Base-by-base conservation (phyloP, 768 basidiomycete genomes). In the Mycena epipterygia region DNA sequence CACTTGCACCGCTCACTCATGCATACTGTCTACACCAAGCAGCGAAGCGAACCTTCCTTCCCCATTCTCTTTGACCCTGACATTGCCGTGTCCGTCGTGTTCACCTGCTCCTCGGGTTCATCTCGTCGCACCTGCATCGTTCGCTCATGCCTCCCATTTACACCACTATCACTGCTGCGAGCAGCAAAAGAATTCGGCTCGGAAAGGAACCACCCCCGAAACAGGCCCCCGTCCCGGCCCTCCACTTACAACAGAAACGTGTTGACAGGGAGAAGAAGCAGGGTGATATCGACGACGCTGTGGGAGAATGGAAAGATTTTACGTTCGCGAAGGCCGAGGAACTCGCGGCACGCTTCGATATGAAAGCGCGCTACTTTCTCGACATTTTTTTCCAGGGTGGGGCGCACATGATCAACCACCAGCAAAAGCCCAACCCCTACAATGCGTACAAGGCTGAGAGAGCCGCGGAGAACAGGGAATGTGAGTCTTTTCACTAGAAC, bases 301-400 rank as follows among this genome's bases (percentile, higher is more conserved):
- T 41, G 39, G 16, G 39, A 9, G 39, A 41, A 17, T 41, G 39
- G 39, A 41, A 4, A 17, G 39, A 9, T 16, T 41, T 41, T 17
- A 41, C 39, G 19, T 9, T 41, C 23, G n/a, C 32, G 16, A n/a
- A 9, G 33, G 32, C 35, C 27, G 16, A 32, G 5, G 17, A 52
- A 7, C 16, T 29, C 7, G 49, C 49, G 14, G 30, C 37, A 8
- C 19, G 29, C 11, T 60, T 60, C 39, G 66, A 60, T 33, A n/a
- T 52, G 37, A 59, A 58, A 12, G 37, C 57, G 0, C 66, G 58
- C 13, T 67, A 67, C 23, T 59, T 67, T n/a, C 58, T 67, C 48
- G 66, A 67, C 58, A 59, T 59, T 6, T 60, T 67, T 23, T 60
- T 67, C 39, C 66, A 67, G 17, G 66, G 56, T 2, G 65, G 65